Evolutionary conservation across 352 stramenopile genomes (phyloP), one percentile per base, ranked within the genome.

Genomic region (Discostella stelligera): DNA sequence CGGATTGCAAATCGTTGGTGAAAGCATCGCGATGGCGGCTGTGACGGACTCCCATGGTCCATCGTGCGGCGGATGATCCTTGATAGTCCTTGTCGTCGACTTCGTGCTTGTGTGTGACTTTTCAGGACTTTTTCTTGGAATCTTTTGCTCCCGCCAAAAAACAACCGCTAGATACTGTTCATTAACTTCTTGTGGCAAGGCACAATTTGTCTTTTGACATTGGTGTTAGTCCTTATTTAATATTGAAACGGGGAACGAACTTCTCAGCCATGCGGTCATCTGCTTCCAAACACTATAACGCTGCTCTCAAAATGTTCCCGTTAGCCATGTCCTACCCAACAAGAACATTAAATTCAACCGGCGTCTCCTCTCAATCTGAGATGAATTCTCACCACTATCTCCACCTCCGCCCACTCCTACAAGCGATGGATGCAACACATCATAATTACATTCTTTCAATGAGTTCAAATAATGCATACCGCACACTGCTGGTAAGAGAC

Each of bases 391-490:
- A 53, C 20, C 63, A 27, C 20, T 53, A 25, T 20, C 32, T 55
- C 50, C 52, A 44, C 41, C 32, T 48, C 53, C 55, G 46, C 46
- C 59, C 23, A 49, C 54, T 50, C 52, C 66, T 2, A 73, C 32
- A n/a, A 81, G 53, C 9, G 63, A 62, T 9, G 74, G 66, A 69
- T 81, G 66, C 39, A 81, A 74, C 27, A 91, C 67, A 75, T 90
- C 70, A 61, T 89, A 91, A 50, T 90, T 60, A n/a, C 53, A 77
- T 44, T 74, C 63, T 76, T 90, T 58, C 53, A 91, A 70, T 77
- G 69, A 73, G 20, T 66, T 64, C n/a, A 91, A 69, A 74, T 89
- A 89, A 37, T 85, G 75, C 4, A 88, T 56, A 2, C 78, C 77
- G 56, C 83, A 83, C 20, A 91, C 80, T 5, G 86, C 71, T 6